These are phyloP conservation scores for Aschersonia sp. DNA, from an alignment of 2,329 filamentous ascomycete genomes.

Conservation along the genomic window DNA sequence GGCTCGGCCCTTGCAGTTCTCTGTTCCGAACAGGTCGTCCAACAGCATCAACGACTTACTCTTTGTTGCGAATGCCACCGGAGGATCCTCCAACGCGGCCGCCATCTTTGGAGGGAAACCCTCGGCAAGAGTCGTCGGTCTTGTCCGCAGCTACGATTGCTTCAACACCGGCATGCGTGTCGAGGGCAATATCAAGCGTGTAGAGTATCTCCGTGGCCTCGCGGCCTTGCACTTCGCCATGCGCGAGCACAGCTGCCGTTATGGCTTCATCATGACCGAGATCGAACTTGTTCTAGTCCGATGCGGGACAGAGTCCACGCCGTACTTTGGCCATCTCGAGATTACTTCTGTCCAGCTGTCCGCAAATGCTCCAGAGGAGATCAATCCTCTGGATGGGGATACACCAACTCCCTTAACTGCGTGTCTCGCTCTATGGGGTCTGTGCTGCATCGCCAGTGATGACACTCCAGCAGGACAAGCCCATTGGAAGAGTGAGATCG, in stretches of 20 bases:
- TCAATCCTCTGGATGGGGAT: conserved; percentile 23
- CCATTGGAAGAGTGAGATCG: conserved; percentile 56
- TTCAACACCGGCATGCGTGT: conserved; percentile 93
- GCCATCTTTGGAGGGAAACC: conserved; percentile 34
- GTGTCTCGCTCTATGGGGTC: conserved; percentile 60
- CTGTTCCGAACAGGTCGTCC: conserved; percentile 20
- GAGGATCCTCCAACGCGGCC: conserved; percentile 39
- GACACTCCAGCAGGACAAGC: conserved; percentile 38
- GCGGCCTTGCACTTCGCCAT: conserved; percentile 79
- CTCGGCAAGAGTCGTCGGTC: conserved; percentile 51
- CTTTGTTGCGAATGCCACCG: conserved; percentile 49
- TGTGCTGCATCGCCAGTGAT: conserved; percentile 56
- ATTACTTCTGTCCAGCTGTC: conserved; percentile 47
- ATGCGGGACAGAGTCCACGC: conserved; percentile 55
- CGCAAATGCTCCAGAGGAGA: conserved; percentile 17
- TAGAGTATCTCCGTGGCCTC: conserved; percentile 78
- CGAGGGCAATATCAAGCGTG: conserved; percentile 69
- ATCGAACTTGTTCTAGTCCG: conserved; percentile 88
- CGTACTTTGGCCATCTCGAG: conserved; percentile 83
- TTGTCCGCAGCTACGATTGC: conserved; percentile 84
- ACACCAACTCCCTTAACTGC: conserved; percentile 46
- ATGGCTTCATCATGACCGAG: conserved; percentile 92
- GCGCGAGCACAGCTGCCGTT: conserved; percentile 85
- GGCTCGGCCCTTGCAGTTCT: conserved; percentile 43
- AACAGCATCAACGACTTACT: conserved; percentile 35